Evolutionary conservation across 2,329 filamentous ascomycete species (phyloP).

Genomic region (Alternaria alternata): DNA sequence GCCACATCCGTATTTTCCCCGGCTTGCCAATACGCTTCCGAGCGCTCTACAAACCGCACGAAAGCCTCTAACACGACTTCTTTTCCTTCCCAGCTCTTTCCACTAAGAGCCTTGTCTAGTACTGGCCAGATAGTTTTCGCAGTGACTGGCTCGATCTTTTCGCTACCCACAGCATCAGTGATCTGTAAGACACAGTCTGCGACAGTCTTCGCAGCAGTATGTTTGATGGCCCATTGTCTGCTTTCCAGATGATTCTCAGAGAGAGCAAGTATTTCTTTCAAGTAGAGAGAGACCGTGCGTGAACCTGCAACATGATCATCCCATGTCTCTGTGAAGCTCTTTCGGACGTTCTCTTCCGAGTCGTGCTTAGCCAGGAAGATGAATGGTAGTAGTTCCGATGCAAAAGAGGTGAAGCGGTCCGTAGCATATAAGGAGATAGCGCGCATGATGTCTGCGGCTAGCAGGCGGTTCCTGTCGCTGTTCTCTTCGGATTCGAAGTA

Average conservation of each 20-base stretch:
- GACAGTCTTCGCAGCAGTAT: slow-evolving; percentile 82
- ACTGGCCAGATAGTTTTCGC: slow-evolving; percentile 79
- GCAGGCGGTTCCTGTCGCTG: slow-evolving; percentile 72
- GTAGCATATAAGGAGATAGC: slow-evolving; percentile 86
- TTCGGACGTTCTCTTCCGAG: slow-evolving; percentile 77
- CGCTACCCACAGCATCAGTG: slow-evolving; percentile 62
- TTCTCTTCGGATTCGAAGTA: slow-evolving; percentile 88
- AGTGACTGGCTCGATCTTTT: slow-evolving; percentile 67
- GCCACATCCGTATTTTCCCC: slow-evolving; percentile 63
- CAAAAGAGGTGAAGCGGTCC: slow-evolving; percentile 83
- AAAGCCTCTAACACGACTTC: slow-evolving; percentile 83
- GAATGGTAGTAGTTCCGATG: slow-evolving; percentile 80
- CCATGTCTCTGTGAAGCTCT: slow-evolving; percentile 88
- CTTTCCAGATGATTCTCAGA: slow-evolving; percentile 75
- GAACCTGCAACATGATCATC: slow-evolving; percentile 86
- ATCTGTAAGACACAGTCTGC: slow-evolving; percentile 76
- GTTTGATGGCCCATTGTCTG: slow-evolving; percentile 88
- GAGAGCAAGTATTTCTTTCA: slow-evolving; percentile 79
- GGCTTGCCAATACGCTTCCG: slow-evolving; percentile 66
- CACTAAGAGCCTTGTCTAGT: slow-evolving; percentile 79
- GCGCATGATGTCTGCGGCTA: slow-evolving; percentile 83
- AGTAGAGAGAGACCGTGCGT: slow-evolving; percentile 81
- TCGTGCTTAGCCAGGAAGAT: slow-evolving; percentile 90
- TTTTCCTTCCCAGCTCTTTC: slow-evolving; percentile 94
- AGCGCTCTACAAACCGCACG: slow-evolving; percentile 76